A percentile compares a stretch with the other conserved stretches of the same genome.
These are phyloP conservation scores for Globisporangium cederbergense DNA, from an alignment of 352 stramenopile species.

Conservation along the genomic window DNA sequence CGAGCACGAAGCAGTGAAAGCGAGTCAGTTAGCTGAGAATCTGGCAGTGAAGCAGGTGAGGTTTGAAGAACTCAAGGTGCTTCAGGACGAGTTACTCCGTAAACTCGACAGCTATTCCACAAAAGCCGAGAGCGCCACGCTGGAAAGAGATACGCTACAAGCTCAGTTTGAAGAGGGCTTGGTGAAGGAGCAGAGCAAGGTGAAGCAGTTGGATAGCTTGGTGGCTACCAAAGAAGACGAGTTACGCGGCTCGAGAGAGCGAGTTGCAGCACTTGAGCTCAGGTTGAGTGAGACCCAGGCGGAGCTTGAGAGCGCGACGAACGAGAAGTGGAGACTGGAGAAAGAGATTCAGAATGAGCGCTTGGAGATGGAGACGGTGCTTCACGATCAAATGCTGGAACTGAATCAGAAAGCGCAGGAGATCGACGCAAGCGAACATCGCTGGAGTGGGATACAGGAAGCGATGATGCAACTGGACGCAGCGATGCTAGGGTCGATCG, in stretches of 20 bases:
- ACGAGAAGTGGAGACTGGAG: slow-evolving; percentile 21
- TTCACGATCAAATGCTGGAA: slow-evolving; percentile 20
- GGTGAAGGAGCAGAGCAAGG: slow-evolving; percentile 18
- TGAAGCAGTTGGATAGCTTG: slow-evolving; percentile 3
- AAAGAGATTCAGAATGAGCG: slow-evolving; percentile 17
- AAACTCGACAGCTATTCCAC: slow-evolving; percentile 49
- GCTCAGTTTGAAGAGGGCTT: slow-evolving; percentile 17
- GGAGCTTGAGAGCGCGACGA: slow-evolving; percentile 16
- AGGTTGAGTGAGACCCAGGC: slow-evolving; percentile 11
- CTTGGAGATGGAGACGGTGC: slow-evolving; percentile 14
- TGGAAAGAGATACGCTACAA: slow-evolving; percentile 30
- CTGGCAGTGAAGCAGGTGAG: slow-evolving; percentile 25
- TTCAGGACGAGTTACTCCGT: slow-evolving; percentile 67
- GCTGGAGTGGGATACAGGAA: slow-evolving; percentile 26
- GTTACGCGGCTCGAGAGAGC: slow-evolving; percentile 3
- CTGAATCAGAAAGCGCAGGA: slow-evolving; percentile 17
- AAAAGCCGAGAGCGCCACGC: slow-evolving; percentile 24
- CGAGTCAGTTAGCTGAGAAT: slow-evolving; percentile 20
- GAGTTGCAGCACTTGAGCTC: slow-evolving; percentile 12
- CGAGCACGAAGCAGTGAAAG: slow-evolving; percentile 19
- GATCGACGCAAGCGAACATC: slow-evolving; percentile 14
- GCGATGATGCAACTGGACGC: slow-evolving; percentile 34
- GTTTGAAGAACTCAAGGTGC: slow-evolving; percentile 54
- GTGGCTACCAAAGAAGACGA: slow-evolving; percentile 6
- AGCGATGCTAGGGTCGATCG: slow-evolving; percentile 18